A percentile compares a stretch with the other conserved stretches of the same genome.
Conservation (phyloP, 768 basidiomycete species). For the Clitopilus passeckerianus region DNA sequence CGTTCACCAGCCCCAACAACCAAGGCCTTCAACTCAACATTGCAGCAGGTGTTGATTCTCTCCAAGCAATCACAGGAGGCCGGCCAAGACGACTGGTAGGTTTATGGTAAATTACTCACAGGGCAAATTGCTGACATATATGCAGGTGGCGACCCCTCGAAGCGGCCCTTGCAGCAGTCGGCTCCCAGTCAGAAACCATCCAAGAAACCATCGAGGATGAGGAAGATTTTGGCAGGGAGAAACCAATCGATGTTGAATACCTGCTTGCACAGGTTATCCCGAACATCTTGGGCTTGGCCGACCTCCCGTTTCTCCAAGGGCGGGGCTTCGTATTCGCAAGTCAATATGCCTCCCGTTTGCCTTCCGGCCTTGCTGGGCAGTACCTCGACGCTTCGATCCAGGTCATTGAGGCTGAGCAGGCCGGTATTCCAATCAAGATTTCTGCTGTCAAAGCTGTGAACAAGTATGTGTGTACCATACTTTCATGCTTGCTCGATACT, state of each 20-base stretch:
- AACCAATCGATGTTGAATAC: conserved; percentile 72
- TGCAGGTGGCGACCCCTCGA: conserved; percentile 91
- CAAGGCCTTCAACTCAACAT: conserved; percentile 45
- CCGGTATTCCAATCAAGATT: conserved; percentile 85
- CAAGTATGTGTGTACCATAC: conserved; percentile 54
- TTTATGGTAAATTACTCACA: background rate
- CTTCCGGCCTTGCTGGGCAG: conserved; percentile 68
- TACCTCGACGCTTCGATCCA: conserved; percentile 86
- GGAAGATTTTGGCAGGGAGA: conserved; percentile 51
- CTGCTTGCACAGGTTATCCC: conserved; percentile 80
- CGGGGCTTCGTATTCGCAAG: conserved; percentile 93
- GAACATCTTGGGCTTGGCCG: conserved; percentile 63
- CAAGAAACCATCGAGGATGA: conserved; percentile 77
- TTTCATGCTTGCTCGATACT: background rate
- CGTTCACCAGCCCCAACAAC: conserved; percentile 46
- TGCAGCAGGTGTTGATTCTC: conserved; percentile 50
- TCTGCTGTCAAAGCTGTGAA: conserved; percentile 92
- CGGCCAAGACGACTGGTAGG: conserved; percentile 62
- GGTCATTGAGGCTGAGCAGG: conserved; percentile 70
- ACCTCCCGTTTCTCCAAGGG: conserved; percentile 90
- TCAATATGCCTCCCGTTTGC: conserved; percentile 74
- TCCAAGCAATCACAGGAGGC: conserved; percentile 51
- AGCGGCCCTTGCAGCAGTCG: conserved; percentile 75
- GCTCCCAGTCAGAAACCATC: conserved; percentile 74
- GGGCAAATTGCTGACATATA: conserved; percentile 1